Evolutionary conservation across 495 filamentous ascomycete species (phyloP), one percentile per base, ranked within the genome.

Genomic region (Xylaria bambusicola): DNA sequence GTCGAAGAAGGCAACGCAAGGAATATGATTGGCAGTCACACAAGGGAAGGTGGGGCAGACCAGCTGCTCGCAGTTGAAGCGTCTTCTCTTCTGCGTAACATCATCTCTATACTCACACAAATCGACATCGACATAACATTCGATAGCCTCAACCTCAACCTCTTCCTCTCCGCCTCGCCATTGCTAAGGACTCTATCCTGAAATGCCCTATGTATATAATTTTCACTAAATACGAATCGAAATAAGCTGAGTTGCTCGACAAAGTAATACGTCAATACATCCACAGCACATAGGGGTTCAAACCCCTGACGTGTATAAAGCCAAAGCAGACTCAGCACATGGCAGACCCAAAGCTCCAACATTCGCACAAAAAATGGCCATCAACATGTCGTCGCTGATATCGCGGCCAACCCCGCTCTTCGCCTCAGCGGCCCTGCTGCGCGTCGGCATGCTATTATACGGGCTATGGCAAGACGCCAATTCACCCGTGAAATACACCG

Each of bases 401-500:
- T 52, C 62, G 58, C 73, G 75, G 10, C 77, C 82, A 10, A 45
- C 69, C 33, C 73, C 79, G 1, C 79, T 96, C 50, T 92, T 96
- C 68, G 56, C 84, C 23, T 75, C 83, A 15, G 89, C 93, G 2
- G 80, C 84, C 27, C 54, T 84, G 20, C 81, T 98, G 2, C 88
- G 94, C 48, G 62, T 82, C 7, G 72, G 77, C 18, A 81, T 98
- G 56, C 82, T 97, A 23, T 62, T 93, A 60, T 97, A 97, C 72
- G 94, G 95, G 36, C 82, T 90, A 56, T 88, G 87, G 77, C 94
- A 98, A 80, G 94, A 98, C 71, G 86, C 90, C 58, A 80, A 90
- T 75, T 94, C 92, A 9, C 82, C 92, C 2, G 74, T 98, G 65
- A 96, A 97, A 74, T 98, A 97, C 80, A 98, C 95, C 52, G 94